Conservation (phyloP, 108 stramenopile species). For the Seminavis robusta region DNA sequence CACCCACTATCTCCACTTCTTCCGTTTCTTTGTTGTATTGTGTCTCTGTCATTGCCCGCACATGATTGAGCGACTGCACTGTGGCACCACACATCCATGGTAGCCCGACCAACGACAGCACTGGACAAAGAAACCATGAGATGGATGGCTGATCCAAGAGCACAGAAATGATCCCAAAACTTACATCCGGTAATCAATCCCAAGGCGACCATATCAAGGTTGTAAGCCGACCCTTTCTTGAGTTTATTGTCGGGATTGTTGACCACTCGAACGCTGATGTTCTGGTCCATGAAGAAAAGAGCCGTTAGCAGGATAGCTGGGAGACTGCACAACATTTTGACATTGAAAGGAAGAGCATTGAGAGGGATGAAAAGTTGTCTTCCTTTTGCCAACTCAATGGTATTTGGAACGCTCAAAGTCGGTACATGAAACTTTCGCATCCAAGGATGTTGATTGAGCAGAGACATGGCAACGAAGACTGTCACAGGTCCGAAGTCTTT, state of each 20-base stretch:
- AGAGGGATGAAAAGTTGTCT: constrained; percentile 70
- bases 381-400: constrained; percentile 77
- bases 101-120: constrained; percentile 81
- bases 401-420: constrained; percentile 71
- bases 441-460: constrained; percentile 57
- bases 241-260: constrained; percentile 89
- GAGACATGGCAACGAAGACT: constrained; percentile 76
- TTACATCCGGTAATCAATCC: constrained; percentile 80
- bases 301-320: constrained; percentile 85
- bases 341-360: constrained; percentile 51
- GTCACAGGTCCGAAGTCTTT: constrained; percentile 93
- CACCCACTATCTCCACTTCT: constrained; percentile 65
- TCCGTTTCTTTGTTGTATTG: constrained; percentile 71
- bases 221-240: constrained; percentile 90
- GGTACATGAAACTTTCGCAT: constrained; percentile 71
- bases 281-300: constrained; percentile 96
- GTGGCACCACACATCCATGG: constrained; percentile 99
- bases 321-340: constrained; percentile 73
- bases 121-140: constrained; percentile 14
- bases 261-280: constrained; percentile 90
- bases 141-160: neutral
- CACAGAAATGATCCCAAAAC: constrained; percentile 9
- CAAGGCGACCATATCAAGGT: constrained; percentile 90
- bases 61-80: constrained; percentile 93
- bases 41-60: constrained; percentile 83